Base-by-base conservation (phyloP, 192 early-diverging fungal species). In the Backusella westeae region DNA sequence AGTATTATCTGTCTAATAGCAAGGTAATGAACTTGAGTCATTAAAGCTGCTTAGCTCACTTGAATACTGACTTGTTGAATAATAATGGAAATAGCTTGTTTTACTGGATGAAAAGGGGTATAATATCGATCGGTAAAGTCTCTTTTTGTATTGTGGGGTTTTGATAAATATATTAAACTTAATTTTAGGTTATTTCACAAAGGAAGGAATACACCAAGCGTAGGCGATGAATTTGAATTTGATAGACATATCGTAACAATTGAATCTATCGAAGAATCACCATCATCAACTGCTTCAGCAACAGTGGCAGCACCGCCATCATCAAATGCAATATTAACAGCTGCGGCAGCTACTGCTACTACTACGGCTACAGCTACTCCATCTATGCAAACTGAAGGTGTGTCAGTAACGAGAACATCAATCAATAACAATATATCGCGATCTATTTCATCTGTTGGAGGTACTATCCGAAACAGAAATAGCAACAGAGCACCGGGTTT, bases 211-310 rank as follows among this genome's bases (percentile, higher is more conserved):
- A 23, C 44, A 39, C 69, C 70, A 6, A 34, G 32, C 15, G 75
- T 76, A 3, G 87, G 85, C 7, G 87, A 88, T 71, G 87, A 88
- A 73, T 53, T 88, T 49, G 87, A 88, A 32, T 86, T 88, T 81
- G 87, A 88, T 41, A 74, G 72, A 42, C 85, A 85, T 38, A 26
- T 88, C 63, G 77, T 86, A 6, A 86, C 85, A 32, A 68, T 88
- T 9, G 87, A 88, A 46, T 44, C 77, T 15, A 32, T 85, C 59
- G 74, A 73, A n/a, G 26, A 63, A 4, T 1, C 67, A 7, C 44
- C 34, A 38, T 12, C 71, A 35, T 42, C 44, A n/a, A 59, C 35
- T 46, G 21, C 69, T 2, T 44, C 8, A 46, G 17, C 17, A 17
- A 17, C 17, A 26, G 26, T 38, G 32, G 32, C 32, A 53, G n/a